A percentile compares a stretch with the other conserved stretches of the same genome.
phyloP scores from a whole-genome alignment of 208 protist species.

The Acanthamoeba rhysodes region DNA sequence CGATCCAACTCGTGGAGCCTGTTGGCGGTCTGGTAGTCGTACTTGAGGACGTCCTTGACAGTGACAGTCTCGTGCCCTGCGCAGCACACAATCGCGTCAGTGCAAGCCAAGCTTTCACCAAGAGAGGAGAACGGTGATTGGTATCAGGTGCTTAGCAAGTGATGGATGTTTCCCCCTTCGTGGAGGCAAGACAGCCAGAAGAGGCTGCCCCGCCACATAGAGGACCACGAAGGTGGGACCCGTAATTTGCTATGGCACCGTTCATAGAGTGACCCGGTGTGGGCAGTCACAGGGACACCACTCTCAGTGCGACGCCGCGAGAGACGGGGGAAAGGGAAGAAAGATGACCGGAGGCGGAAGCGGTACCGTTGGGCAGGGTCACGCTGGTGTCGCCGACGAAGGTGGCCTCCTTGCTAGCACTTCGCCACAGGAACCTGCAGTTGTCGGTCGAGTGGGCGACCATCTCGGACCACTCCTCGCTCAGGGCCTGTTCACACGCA shows the following conservation, averaged over 20 bases:
- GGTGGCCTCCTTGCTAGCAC: conserved; percentile 67
- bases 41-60: conserved; percentile 63
- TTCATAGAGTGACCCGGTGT: not conserved
- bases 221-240: not conserved
- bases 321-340: no score
- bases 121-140: not conserved
- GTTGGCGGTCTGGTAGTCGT: conserved; percentile 47
- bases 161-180: not conserved
- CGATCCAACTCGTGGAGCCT: conserved; percentile 71
- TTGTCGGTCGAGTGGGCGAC: conserved; percentile 53
- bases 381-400: conserved; percentile 69
- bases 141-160: not conserved
- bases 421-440: conserved; percentile 74
- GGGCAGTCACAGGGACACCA: not conserved
- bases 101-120: not conserved
- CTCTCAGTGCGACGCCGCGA: not conserved
- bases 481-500: conserved; percentile 22
- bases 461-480: conserved; percentile 72
- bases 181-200: not conserved
- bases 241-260: not conserved
- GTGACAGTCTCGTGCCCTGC: conserved; percentile 34
- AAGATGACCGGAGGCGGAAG: not conserved
- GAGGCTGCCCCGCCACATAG: not conserved
- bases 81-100: not conserved
- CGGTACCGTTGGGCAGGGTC: conserved; percentile 36